phyloP scores from a whole-genome alignment of 495 filamentous ascomycete species.

The Hypoxylon fragiforme region DNA sequence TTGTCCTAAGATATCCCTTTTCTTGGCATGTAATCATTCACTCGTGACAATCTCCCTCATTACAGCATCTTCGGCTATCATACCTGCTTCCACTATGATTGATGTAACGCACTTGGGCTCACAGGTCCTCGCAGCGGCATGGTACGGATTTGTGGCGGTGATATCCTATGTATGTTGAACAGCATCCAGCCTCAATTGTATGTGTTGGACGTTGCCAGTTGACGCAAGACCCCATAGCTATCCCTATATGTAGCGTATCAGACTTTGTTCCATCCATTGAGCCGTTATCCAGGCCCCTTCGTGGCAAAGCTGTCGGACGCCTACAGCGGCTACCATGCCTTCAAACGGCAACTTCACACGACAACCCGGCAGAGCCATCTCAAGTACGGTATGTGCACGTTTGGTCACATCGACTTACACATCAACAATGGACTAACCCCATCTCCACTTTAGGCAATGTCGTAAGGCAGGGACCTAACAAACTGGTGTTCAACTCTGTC shows the following conservation, averaged over 20 bases:
- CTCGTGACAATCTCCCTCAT: too few species aligned
- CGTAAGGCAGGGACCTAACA: constrained; percentile 53
- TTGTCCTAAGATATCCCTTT: too few species aligned
- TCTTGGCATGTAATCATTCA: too few species aligned
- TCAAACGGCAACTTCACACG: constrained; percentile 47
- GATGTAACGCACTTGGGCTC: too few species aligned
- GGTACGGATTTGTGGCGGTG: background rate
- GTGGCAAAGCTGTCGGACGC: constrained; percentile 47
- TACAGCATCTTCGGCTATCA: too few species aligned
- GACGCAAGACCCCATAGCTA: background rate
- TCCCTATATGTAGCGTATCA: background rate
- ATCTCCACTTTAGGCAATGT: constrained; percentile 26
- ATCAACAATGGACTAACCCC: background rate
- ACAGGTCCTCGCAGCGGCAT: too few species aligned
- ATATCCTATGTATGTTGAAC: background rate
- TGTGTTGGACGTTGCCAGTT: background rate
- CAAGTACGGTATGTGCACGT: constrained; percentile 39
- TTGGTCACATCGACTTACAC: too few species aligned
- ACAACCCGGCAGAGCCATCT: constrained; percentile 43
- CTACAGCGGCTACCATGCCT: constrained; percentile 46
- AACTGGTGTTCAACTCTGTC: constrained; percentile 48
- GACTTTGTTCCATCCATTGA: background rate
- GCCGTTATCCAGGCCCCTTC: constrained; percentile 53
- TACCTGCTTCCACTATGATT: too few species aligned
- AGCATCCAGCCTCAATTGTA: too few species aligned